Conservation (phyloP, 2,329 filamentous ascomycete species). For the Sclerotinia glacialis region DNA sequence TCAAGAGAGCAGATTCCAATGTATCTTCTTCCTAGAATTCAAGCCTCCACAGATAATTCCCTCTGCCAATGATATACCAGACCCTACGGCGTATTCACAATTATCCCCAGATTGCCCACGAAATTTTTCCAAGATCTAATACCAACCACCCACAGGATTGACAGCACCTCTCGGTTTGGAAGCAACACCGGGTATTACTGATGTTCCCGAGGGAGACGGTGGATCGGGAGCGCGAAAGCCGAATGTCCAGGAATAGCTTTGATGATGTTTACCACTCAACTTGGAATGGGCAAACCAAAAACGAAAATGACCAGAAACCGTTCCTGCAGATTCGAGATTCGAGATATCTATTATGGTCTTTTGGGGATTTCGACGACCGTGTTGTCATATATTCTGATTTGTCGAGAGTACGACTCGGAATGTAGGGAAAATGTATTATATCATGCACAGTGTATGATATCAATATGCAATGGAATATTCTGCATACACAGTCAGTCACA, state of each 20-base stretch:
- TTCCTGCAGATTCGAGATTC: neutral
- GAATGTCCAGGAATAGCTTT: neutral
- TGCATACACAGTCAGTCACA: constrained; percentile 3
- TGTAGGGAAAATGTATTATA: neutral
- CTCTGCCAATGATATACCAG: constrained; percentile 3
- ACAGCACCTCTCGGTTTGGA: neutral
- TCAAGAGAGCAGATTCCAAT: neutral
- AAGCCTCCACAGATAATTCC: constrained; percentile 5
- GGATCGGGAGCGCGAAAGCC: neutral
- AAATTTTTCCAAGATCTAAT: neutral
- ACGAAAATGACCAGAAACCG: neutral
- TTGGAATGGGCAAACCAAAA: neutral
- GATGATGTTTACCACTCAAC: neutral
- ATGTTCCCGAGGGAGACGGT: neutral
- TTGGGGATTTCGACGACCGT: neutral
- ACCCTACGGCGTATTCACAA: neutral
- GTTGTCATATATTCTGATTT: neutral
- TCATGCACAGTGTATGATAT: neutral
- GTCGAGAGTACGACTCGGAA: neutral
- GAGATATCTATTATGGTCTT: neutral
- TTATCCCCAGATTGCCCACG: neutral
- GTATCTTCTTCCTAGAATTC: neutral
- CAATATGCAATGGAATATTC: neutral
- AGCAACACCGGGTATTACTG: neutral
- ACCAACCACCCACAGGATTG: neutral